Evolutionary conservation across 257 asterid species (phyloP).

Genomic region (Primulina eburnea): DNA sequence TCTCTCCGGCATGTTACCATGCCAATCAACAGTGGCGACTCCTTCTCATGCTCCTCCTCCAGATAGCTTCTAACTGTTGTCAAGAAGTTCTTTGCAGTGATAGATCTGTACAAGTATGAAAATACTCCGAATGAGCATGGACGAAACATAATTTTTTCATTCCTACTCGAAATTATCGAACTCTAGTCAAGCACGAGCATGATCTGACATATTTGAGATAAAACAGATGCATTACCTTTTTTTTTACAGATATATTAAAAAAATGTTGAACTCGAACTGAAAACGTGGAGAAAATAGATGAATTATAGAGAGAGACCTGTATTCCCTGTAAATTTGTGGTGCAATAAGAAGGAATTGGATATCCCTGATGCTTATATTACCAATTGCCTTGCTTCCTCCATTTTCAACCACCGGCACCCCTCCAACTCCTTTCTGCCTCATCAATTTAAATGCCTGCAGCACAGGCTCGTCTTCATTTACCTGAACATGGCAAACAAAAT

Average conservation of each 20-base stretch:
- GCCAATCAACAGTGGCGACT: conserved; percentile 43
- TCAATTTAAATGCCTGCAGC: conserved; percentile 85
- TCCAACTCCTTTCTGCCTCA: conserved; percentile 91
- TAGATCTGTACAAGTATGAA: conserved; percentile 51
- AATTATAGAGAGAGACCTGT: conserved; percentile 45
- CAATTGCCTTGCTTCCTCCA: conserved; percentile 72
- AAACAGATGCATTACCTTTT: background rate
- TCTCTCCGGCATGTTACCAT: conserved; percentile 73
- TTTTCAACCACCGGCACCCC: conserved; percentile 83
- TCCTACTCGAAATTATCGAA: background rate
- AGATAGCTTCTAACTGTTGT: conserved; percentile 56
- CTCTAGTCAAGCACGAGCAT: background rate
- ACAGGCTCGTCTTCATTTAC: conserved; percentile 89
- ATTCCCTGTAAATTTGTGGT: conserved; percentile 86
- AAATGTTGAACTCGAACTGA: background rate
- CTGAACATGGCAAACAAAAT: conserved; percentile 30
- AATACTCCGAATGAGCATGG: conserved; percentile 4
- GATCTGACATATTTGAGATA: background rate
- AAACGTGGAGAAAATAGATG: background rate
- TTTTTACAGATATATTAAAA: too few relatives aligned
- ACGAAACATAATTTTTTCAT: background rate
- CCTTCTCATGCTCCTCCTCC: conserved; percentile 45
- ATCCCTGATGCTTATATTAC: conserved; percentile 95
- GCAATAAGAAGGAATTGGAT: conserved; percentile 90
- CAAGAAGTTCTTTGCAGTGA: conserved; percentile 82